Base-by-base conservation (phyloP, 2,329 filamentous ascomycete species). In the Laburnicola sp. region DNA sequence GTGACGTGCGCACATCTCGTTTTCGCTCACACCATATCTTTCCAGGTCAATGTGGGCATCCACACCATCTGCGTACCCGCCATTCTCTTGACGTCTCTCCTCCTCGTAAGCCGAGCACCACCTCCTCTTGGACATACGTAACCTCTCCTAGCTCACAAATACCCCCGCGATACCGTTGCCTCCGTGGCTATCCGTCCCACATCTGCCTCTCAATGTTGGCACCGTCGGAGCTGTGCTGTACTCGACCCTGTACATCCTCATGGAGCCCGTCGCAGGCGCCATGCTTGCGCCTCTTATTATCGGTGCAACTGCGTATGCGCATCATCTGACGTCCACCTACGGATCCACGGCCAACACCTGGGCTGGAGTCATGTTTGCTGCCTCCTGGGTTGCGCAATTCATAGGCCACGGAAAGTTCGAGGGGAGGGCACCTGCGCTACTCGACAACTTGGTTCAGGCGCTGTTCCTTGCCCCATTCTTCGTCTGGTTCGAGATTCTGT, bases 401-500 rank as follows among this genome's bases (percentile, higher is more conserved):
- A 65, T 97, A 44, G 94, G 94, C 26, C 94, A 99, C 68, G 92
- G 91, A 32, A 84, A 82, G 44, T 97, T 91, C 63, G 94, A 97
- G 75, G 85, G 89, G 21, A 85, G 93, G 45, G 90, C 92, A 2
- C 94, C 93, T 6, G 93, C 92, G 3, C 76, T 97, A 57, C 77
- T 97, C 41, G 92, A 97, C 75, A 97, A 97, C 67, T 76, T 97
- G 36, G 80, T 95, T 41, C 94, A 97, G 75, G 92, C 94, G 26
- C 74, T 97, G 58, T 93, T 97, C 67, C 80, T 97, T 23, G 94
- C 94, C 0, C 94, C 94, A 6, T 87, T 99, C 66, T 99, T 97
- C 64, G 93, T 97, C 51, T 99, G 94, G 89, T 87, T 99, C 64
- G 92, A 97, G 77, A 76, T 95, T 23, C 80, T 99, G 25, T 99